phyloP scores from a whole-genome alignment of 2,329 filamentous ascomycete species.

The Polychaeton citri region DNA sequence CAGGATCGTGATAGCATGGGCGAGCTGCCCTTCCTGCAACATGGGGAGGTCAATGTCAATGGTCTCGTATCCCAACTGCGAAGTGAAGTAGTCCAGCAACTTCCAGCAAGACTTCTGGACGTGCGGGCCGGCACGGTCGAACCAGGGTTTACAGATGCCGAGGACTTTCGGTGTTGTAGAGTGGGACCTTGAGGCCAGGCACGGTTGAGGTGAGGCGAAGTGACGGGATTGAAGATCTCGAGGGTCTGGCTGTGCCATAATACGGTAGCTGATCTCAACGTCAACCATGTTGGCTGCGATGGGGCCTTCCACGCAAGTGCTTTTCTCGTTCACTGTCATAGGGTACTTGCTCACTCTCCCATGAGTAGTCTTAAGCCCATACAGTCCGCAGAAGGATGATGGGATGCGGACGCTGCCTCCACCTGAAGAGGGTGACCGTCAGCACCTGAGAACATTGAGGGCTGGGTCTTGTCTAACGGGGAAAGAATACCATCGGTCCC shows the following conservation, averaged over 20 bases:
- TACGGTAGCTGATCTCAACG: slow-evolving; percentile 66
- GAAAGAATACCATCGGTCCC: slow-evolving; percentile 67
- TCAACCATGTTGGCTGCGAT: slow-evolving; percentile 65
- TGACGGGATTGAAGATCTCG: slow-evolving; percentile 45
- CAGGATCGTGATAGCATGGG: slow-evolving; percentile 67
- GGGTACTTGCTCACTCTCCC: slow-evolving; percentile 51
- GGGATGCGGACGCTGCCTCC: slow-evolving; percentile 66
- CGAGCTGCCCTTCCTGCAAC: slow-evolving; percentile 57
- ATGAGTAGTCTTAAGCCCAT: slow-evolving; percentile 68
- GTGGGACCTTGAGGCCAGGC: too few species aligned
- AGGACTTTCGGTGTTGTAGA: slow-evolving; percentile 57
- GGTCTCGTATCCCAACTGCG: slow-evolving; percentile 38
- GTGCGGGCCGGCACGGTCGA: slow-evolving; percentile 50
- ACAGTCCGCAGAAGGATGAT: slow-evolving; percentile 62
- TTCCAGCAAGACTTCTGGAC: slow-evolving; percentile 51
- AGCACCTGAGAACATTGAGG: too few species aligned
- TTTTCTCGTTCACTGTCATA: slow-evolving; percentile 44
- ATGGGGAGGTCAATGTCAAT: slow-evolving; percentile 54
- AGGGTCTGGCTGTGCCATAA: slow-evolving; percentile 62
- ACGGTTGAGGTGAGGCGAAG: too few species aligned
- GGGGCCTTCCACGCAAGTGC: slow-evolving; percentile 57
- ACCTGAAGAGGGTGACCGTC: too few species aligned
- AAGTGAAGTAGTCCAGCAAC: slow-evolving; percentile 46
- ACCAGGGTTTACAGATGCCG: slow-evolving; percentile 57
- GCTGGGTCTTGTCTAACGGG: too few species aligned